A percentile compares a stretch with the other conserved stretches of the same genome.
Evolutionary conservation across 495 filamentous ascomycete species (phyloP).

Genomic region (Collariella sp.): DNA sequence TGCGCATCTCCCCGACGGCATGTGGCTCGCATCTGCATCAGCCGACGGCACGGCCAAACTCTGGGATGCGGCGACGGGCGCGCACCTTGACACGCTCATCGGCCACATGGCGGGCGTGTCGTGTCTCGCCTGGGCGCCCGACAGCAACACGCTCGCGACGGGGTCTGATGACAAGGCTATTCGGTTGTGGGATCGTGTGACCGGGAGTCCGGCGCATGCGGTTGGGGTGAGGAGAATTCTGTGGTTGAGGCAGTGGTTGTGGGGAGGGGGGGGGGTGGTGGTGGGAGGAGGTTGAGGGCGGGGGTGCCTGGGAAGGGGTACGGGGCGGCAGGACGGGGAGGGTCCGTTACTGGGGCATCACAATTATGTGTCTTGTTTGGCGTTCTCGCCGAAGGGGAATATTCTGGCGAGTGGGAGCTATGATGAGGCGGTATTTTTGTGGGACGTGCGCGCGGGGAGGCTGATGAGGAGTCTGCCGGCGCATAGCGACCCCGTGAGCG

Average conservation of each 20-base stretch:
- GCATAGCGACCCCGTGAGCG: conserved; percentile 87
- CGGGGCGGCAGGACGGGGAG: conserved; percentile 26
- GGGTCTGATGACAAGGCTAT: conserved; percentile 96
- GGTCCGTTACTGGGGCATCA: conserved; percentile 75
- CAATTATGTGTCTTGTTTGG: conserved; percentile 88
- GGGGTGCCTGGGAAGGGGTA: neutral
- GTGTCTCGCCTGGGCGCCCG: conserved; percentile 83
- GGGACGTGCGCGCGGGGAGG: conserved; percentile 80
- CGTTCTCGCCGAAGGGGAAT: conserved; percentile 93
- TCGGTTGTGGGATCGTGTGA: conserved; percentile 78
- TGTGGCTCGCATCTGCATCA: conserved; percentile 82
- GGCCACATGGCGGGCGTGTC: conserved; percentile 90
- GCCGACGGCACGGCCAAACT: conserved; percentile 86
- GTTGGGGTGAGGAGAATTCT: conserved; percentile 4
- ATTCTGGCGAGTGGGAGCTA: conserved; percentile 91
- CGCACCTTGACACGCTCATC: conserved; percentile 76
- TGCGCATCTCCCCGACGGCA: conserved; percentile 81
- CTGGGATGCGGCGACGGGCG: too few species aligned
- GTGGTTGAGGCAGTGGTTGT: neutral
- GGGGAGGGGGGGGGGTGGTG: neutral
- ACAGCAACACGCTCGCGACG: conserved; percentile 75
- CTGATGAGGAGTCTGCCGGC: conserved; percentile 87
- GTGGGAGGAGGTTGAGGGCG: neutral
- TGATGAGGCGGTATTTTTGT: conserved; percentile 93
- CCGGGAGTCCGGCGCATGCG: conserved; percentile 53